phyloP scores from a whole-genome alignment of 352 stramenopile species.

The Pythium insidiosum region DNA sequence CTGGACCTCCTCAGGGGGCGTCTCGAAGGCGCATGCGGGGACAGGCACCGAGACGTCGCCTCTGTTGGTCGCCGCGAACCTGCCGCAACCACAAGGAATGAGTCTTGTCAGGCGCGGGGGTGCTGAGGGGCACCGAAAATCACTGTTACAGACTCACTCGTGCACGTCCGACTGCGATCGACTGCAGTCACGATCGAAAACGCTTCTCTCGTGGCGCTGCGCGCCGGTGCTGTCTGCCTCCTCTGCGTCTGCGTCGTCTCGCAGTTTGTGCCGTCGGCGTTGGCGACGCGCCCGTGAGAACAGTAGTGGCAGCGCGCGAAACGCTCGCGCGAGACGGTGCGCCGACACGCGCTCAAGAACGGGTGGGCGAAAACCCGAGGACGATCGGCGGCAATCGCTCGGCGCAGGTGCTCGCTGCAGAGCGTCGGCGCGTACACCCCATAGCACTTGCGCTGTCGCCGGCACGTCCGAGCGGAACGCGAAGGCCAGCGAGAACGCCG shows the following conservation, averaged over 20 bases:
- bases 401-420: too few species aligned
- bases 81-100: too few species aligned
- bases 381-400: not conserved
- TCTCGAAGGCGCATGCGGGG: too few species aligned
- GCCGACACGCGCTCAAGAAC: slow-evolving; percentile 5
- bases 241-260: slow-evolving; percentile 2
- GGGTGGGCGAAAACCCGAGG: slow-evolving; percentile 1
- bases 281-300: slow-evolving; percentile 12
- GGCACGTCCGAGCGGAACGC: slow-evolving; percentile 1
- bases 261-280: slow-evolving; percentile 10
- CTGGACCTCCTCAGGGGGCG: too few species aligned
- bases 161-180: not conserved
- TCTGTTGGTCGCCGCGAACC: too few species aligned
- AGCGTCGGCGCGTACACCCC: too few species aligned
- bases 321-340: slow-evolving; percentile 1
- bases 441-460: slow-evolving; percentile 11
- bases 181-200: not conserved
- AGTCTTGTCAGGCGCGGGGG: too few species aligned
- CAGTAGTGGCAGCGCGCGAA: slow-evolving; percentile 5
- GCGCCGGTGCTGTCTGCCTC: not conserved
- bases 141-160: too few species aligned
- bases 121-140: too few species aligned
- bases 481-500: slow-evolving; percentile 3
- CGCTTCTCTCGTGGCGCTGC: not conserved
- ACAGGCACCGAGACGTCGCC: too few species aligned